Evolutionary conservation across 179 eudicot species (phyloP).

Genomic region (Beta lomatogona): DNA sequence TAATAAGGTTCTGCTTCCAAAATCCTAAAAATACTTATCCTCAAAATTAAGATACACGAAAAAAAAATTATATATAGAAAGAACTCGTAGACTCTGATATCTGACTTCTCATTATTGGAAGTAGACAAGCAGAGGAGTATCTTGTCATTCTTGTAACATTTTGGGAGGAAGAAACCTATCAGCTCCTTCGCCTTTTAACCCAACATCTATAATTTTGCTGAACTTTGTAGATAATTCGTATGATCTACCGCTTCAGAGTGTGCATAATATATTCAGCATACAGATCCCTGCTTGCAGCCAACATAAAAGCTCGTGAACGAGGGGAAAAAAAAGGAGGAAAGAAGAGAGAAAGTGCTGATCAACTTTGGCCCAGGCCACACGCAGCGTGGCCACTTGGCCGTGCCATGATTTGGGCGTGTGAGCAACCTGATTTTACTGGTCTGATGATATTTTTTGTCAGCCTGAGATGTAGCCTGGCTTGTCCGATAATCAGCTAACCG

Average conservation of each 20-base stretch:
- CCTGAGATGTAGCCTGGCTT: too few species aligned
- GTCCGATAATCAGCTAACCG: too few species aligned
- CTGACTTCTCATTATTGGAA: neutral
- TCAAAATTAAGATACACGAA: too few species aligned
- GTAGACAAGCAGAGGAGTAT: neutral
- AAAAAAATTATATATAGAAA: too few species aligned
- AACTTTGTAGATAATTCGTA: slow-evolving; percentile 2
- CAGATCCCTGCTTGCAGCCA: slow-evolving; percentile 41
- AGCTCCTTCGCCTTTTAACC: slow-evolving; percentile 1
- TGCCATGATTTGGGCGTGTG: too few species aligned
- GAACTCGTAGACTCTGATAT: neutral
- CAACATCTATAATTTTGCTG: neutral
- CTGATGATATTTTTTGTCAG: too few species aligned
- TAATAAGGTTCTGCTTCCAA: too few species aligned
- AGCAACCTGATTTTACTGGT: too few species aligned
- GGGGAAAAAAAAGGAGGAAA: neutral
- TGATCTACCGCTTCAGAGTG: slow-evolving; percentile 33
- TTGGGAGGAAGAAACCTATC: neutral
- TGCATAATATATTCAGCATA: slow-evolving; percentile 45
- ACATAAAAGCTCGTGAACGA: neutral
- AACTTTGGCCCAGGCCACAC: neutral
- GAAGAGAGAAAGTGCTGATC: neutral
- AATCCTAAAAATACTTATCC: neutral
- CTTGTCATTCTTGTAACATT: neutral
- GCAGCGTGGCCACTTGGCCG: too few species aligned